Evolutionary conservation across 2,329 filamentous ascomycete genomes (phyloP).

Genomic region (Diaporthe nobilis): DNA sequence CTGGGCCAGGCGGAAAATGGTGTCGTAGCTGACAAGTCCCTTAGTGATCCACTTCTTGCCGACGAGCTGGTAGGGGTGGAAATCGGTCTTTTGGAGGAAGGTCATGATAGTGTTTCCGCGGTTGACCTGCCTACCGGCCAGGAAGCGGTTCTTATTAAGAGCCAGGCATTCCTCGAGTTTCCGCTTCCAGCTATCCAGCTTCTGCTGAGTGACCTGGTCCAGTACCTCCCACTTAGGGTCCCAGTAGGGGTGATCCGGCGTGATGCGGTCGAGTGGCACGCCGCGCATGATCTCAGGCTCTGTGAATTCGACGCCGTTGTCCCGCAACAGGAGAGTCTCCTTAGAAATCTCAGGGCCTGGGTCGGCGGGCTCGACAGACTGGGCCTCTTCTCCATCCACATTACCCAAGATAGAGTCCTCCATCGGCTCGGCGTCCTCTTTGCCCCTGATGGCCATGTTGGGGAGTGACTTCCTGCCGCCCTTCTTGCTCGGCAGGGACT

Average conservation of each 20-base stretch:
- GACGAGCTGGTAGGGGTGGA: conserved; percentile 71
- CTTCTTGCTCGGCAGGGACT: conserved; percentile 38
- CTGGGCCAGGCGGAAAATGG: conserved; percentile 68
- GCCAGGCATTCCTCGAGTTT: conserved; percentile 59
- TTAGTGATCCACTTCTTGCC: conserved; percentile 65
- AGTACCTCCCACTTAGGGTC: conserved; percentile 66
- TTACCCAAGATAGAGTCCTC: conserved; percentile 38
- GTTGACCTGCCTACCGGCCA: conserved; percentile 70
- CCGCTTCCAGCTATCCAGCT: conserved; percentile 62
- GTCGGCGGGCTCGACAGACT: conserved; percentile 31
- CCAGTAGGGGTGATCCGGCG: conserved; percentile 67
- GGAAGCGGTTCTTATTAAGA: conserved; percentile 62
- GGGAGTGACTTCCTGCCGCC: conserved; percentile 38
- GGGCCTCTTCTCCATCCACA: conserved; percentile 36
- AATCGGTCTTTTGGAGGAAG: conserved; percentile 64
- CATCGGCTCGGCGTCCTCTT: conserved; percentile 27
- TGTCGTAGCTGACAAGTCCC: conserved; percentile 66
- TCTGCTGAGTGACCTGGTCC: conserved; percentile 57
- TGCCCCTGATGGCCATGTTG: conserved; percentile 34
- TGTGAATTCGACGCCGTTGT: conserved; percentile 65
- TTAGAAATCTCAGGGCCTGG: conserved; percentile 59
- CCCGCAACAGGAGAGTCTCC: conserved; percentile 59
- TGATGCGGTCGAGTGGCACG: conserved; percentile 67
- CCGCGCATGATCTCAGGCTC: conserved; percentile 67
- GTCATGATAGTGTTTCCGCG: conserved; percentile 66